A percentile compares a stretch with the other conserved stretches of the same genome.
Conservation (phyloP, 805 yeast species). For the Schwanniomyces vanrijiae region DNA sequence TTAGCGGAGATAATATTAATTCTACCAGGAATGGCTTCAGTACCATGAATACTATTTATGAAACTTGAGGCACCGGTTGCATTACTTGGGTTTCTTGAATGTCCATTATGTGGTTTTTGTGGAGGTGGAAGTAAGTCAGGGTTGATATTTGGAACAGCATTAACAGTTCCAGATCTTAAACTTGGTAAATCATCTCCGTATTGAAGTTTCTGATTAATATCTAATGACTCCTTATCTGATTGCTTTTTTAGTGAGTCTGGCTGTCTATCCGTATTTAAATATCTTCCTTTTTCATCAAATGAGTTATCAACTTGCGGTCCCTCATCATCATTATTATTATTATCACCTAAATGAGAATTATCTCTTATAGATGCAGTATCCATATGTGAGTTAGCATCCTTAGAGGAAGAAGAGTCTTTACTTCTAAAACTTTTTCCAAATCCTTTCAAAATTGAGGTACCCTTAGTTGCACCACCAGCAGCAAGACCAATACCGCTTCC, state of each 20-base stretch:
- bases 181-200: slow-evolving; percentile 34
- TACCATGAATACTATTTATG: slow-evolving; percentile 31
- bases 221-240: slow-evolving; percentile 6
- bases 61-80: slow-evolving; percentile 35
- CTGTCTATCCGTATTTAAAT: neutral
- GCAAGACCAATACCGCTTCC: slow-evolving; percentile 46
- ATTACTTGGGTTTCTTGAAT: slow-evolving; percentile 21
- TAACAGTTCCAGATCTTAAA: slow-evolving; percentile 31
- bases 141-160: slow-evolving; percentile 32
- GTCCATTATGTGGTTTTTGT: slow-evolving; percentile 29
- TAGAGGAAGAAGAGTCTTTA: slow-evolving; percentile 5
- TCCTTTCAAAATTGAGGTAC: slow-evolving; percentile 42
- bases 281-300: neutral
- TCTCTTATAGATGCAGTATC: neutral
- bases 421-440: slow-evolving; percentile 25
- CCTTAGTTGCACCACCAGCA: slow-evolving; percentile 48
- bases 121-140: slow-evolving; percentile 38
- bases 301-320: neutral
- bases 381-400: slow-evolving; percentile 2
- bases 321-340: neutral
- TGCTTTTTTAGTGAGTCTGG: slow-evolving; percentile 6
- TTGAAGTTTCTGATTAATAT: slow-evolving; percentile 9
- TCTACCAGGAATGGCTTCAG: slow-evolving; percentile 50
- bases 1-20: slow-evolving; percentile 50
- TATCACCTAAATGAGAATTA: neutral